These are phyloP conservation scores for Naganishia randhawae DNA, from an alignment of 768 basidiomycete genomes.

Conservation along the genomic window DNA sequence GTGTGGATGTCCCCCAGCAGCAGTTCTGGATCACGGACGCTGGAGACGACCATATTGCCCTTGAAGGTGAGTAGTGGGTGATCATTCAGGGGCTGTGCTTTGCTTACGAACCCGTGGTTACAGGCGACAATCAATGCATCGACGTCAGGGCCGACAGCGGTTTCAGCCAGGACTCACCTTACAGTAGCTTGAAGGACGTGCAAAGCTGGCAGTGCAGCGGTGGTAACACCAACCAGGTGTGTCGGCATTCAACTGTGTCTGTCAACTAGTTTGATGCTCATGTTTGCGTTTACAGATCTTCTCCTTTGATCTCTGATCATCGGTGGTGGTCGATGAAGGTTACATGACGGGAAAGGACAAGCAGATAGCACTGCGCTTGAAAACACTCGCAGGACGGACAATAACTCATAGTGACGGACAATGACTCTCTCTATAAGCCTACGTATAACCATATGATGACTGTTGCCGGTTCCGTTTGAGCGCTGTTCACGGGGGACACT, in stretches of 20 bases:
- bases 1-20: slow-evolving; percentile 16
- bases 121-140: slow-evolving; percentile 25
- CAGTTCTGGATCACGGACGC: slow-evolving; percentile 21
- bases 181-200: slow-evolving; percentile 23
- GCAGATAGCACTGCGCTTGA: no score
- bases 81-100: background rate
- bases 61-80: slow-evolving; percentile 8
- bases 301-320: background rate
- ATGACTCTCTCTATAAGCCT: no score
- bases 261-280: background rate
- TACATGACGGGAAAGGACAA: no score
- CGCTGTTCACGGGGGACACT: no score
- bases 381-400: no score
- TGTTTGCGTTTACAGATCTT: slow-evolving; percentile 3
- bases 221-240: slow-evolving; percentile 24
- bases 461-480: no score
- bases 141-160: slow-evolving; percentile 20
- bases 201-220: slow-evolving; percentile 22
- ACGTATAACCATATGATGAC: no score
- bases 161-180: slow-evolving; percentile 2
- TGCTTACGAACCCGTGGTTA: background rate
- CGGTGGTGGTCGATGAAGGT: no score
- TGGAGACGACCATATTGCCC: slow-evolving; percentile 23
- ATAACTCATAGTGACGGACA: no score
- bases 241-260: background rate